Conservation (phyloP, 495 filamentous ascomycete genomes). For the Diplogelasinospora grovesii region DNA sequence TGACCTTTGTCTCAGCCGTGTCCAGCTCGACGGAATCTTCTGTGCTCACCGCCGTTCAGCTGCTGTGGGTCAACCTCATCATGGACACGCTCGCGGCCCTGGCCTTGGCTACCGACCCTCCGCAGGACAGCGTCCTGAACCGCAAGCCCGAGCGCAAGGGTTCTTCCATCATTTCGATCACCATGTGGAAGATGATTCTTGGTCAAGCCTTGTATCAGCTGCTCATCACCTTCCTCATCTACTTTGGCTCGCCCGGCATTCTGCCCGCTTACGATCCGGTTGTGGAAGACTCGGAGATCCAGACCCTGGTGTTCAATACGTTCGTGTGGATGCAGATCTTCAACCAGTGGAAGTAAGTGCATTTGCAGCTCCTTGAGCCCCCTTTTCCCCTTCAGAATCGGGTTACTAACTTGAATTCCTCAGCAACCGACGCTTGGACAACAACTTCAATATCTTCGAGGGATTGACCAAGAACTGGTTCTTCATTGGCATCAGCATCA, state of each 20-base stretch:
- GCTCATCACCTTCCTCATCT: constrained; percentile 67
- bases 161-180: constrained; percentile 68
- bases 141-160: constrained; percentile 78
- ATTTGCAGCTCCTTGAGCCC: background rate
- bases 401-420: constrained; percentile 11
- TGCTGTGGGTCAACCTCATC: constrained; percentile 89
- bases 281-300: constrained; percentile 37
- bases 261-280: constrained; percentile 42
- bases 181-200: constrained; percentile 96
- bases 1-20: constrained; percentile 82
- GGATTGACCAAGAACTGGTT: constrained; percentile 70
- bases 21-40: constrained; percentile 56
- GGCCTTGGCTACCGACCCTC: constrained; percentile 79
- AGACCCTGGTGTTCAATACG: constrained; percentile 83
- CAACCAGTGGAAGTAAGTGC: constrained; percentile 80
- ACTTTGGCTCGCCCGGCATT: constrained; percentile 61
- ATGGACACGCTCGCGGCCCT: constrained; percentile 91
- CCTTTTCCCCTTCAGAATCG: background rate
- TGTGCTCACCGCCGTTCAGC: constrained; percentile 77
- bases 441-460: constrained; percentile 85
- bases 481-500: constrained; percentile 72
- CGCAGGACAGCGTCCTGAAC: constrained; percentile 69
- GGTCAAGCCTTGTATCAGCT: constrained; percentile 82
- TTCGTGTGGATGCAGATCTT: constrained; percentile 98
- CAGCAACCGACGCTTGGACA: constrained; percentile 79